These are phyloP conservation scores for Daldinia sp. DNA, from an alignment of 2,329 filamentous ascomycete genomes.

Conservation along the genomic window DNA sequence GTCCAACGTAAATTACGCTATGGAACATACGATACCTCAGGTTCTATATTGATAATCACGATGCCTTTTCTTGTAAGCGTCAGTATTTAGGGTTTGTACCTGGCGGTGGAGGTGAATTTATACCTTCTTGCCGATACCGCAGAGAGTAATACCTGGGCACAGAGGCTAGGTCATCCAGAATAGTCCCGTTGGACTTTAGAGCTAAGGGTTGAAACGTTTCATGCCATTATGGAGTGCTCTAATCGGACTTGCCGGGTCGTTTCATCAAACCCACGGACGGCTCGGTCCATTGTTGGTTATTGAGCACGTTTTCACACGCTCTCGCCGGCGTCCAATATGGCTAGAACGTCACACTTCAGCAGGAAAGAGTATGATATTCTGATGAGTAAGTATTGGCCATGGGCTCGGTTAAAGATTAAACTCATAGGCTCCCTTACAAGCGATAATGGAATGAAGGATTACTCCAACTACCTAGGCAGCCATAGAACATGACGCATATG, in stretches of 20 bases:
- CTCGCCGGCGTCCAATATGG: neutral
- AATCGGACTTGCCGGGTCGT: neutral
- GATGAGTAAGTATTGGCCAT: slow-evolving; percentile 20
- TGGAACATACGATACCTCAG: slow-evolving; percentile 7
- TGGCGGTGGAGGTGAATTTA: neutral
- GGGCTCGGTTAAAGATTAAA: slow-evolving; percentile 6
- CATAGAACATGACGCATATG: slow-evolving; percentile 21
- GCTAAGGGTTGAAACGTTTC: neutral
- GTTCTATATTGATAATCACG: slow-evolving; percentile 5
- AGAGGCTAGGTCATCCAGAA: neutral
- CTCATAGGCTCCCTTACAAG: neutral
- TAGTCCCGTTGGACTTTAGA: neutral
- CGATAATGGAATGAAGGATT: slow-evolving; percentile 21
- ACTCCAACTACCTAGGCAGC: slow-evolving; percentile 3
- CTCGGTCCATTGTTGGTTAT: neutral
- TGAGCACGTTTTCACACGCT: neutral
- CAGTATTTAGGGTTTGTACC: neutral
- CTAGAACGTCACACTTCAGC: slow-evolving; percentile 9
- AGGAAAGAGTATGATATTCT: slow-evolving; percentile 13
- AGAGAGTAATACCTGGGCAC: neutral
- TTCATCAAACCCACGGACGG: neutral
- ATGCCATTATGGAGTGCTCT: neutral
- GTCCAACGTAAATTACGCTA: slow-evolving; percentile 11
- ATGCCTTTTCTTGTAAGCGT: neutral
- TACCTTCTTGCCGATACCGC: slow-evolving; percentile 7